Evolutionary conservation across 768 basidiomycete species (phyloP), one percentile per base, ranked within the genome.

Genomic region (Termitomyces sp.): DNA sequence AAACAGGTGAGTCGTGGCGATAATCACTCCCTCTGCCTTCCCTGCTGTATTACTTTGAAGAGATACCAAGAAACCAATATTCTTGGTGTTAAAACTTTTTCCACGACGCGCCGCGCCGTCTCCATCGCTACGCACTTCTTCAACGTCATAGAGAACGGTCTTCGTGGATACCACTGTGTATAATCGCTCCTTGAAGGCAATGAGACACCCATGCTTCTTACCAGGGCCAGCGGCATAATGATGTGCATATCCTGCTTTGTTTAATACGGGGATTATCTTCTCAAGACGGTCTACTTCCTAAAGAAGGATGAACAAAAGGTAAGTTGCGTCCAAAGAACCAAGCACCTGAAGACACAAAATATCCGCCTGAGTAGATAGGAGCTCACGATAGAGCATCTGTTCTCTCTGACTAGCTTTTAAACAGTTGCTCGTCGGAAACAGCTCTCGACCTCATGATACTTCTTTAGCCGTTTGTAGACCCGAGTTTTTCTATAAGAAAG

Each of bases 1-100:
- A 71, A 97, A 98, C 24, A 96, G 76, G 74, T 98, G 95, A 0
- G 95, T 95, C 1, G 95, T 97, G 3, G 85, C 92, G 14, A 95
- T 74, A 40, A 96, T 74, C 34, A 93, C 70, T 4, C 94, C 92
- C 39, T 76, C 72, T 34, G 7, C 67, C 58, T 27, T 73, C 64
- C 16, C 76, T 64, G 9, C 14, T 18, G 70, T 72, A 6, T 73
- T 68, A 45, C 73, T 74, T 62, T 77, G 75, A 53, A 98, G 73
- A 1, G 88, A 88, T 20, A 91, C 80, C 30, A 98, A 70, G 49
- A 83, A 80, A 3, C 82, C 93, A 50, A 97, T 87, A 68, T 97
- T 98, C 70, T 76, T 89, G 2, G 93, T 95, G 33, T 70, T 73
- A 67, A 88, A 88, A 63, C 83, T 87, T 30, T 76, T 74, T 2